Conservation (phyloP, 2,329 filamentous ascomycete genomes). For the Diaporthe aspalathi region DNA sequence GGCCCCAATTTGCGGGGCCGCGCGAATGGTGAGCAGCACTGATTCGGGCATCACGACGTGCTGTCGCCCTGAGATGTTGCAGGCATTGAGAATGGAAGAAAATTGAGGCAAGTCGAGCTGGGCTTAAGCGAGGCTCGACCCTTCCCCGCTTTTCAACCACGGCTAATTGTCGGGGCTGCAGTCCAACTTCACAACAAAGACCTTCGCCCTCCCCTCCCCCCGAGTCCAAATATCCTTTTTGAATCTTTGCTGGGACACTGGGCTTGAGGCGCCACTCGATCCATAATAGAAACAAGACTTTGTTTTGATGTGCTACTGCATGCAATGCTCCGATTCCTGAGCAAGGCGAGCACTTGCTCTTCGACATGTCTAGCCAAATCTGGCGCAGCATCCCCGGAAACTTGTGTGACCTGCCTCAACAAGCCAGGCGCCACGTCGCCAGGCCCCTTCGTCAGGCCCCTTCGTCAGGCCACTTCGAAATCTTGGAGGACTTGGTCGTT, state of each 20-base stretch:
- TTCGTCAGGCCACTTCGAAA: background rate
- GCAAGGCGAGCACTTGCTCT: background rate
- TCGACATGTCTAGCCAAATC: background rate
- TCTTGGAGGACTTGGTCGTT: background rate
- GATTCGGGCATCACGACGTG: background rate
- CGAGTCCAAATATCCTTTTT: background rate
- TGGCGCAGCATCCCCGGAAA: background rate
- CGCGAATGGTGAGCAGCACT: background rate
- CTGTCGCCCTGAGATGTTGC: background rate
- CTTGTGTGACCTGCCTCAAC: conserved; percentile 1
- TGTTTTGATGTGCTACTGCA: background rate
- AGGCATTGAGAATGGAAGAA: background rate
- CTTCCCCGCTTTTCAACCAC: background rate
- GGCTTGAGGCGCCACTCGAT: no score
- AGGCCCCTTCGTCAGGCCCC: background rate
- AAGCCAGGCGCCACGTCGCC: background rate
- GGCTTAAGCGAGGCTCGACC: background rate
- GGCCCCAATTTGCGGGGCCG: no score
- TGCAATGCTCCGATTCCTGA: background rate
- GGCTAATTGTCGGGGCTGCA: conserved; percentile 5
- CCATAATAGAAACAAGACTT: no score
- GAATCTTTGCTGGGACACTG: background rate
- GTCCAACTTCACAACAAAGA: background rate
- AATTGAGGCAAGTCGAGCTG: background rate
- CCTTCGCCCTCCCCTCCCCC: background rate